Percentiles rank a stretch among this genome's conserved stretches.
Conservation (phyloP, 306 rosid genomes). For the Biancaea sappan region DNA sequence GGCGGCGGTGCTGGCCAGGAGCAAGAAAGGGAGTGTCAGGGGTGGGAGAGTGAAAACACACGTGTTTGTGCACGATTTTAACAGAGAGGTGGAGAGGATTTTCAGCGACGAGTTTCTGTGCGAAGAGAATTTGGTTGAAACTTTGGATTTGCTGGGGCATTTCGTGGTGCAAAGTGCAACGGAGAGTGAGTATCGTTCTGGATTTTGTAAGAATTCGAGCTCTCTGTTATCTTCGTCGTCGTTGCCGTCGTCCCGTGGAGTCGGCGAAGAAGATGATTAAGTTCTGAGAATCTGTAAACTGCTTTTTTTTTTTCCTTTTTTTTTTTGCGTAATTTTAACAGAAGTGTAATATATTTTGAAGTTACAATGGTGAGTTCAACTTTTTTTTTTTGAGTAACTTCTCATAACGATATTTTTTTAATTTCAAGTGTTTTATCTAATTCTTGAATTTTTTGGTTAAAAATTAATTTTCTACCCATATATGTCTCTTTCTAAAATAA, state of each 20-base stretch:
- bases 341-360: slow-evolving; percentile 36
- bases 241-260: slow-evolving; percentile 36
- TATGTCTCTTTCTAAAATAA: too few relatives aligned
- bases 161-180: slow-evolving; percentile 53
- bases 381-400: background rate
- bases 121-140: slow-evolving; percentile 64
- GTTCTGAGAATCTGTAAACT: slow-evolving; percentile 41
- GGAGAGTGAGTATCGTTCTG: background rate
- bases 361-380: background rate
- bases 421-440: too few relatives aligned
- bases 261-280: slow-evolving; percentile 35
- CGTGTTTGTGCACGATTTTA: slow-evolving; percentile 78
- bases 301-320: background rate
- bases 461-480: too few relatives aligned
- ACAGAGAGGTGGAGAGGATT: slow-evolving; percentile 72
- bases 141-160: slow-evolving; percentile 62
- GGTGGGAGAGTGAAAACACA: slow-evolving; percentile 58
- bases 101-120: slow-evolving; percentile 83
- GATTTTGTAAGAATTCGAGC: slow-evolving; percentile 54
- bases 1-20: slow-evolving; percentile 74
- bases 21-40: slow-evolving; percentile 37
- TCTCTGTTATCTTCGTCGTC: slow-evolving; percentile 14
- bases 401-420: too few relatives aligned
- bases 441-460: too few relatives aligned
- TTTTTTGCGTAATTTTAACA: background rate